Evolutionary conservation across 768 basidiomycete genomes (phyloP).

Genomic region (Kwoniella sp.): DNA sequence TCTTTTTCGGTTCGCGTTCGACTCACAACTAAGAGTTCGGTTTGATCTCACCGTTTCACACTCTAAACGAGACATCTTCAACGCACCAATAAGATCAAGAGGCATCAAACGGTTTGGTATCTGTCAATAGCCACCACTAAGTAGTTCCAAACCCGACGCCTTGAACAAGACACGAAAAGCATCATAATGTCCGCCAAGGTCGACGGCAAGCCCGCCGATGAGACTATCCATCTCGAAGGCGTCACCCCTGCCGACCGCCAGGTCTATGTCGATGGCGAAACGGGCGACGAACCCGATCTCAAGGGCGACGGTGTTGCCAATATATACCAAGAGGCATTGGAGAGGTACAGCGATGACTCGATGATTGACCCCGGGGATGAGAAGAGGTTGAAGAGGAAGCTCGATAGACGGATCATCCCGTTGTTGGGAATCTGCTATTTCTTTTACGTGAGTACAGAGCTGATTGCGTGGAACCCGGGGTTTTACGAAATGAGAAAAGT

Average conservation of each 20-base stretch:
- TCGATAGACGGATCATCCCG: conserved; percentile 46
- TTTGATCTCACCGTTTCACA: too few relatives aligned
- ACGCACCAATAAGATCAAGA: too few relatives aligned
- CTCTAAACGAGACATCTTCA: too few relatives aligned
- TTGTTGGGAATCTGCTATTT: conserved; percentile 47
- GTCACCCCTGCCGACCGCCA: neutral
- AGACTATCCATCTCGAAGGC: neutral
- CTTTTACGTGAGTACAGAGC: conserved; percentile 37
- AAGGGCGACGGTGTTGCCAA: conserved; percentile 8
- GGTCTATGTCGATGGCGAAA: neutral
- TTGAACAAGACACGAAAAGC: too few relatives aligned
- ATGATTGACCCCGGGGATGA: conserved; percentile 41
- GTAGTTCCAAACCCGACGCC: too few relatives aligned
- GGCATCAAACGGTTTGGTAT: too few relatives aligned
- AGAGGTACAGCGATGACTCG: conserved; percentile 44
- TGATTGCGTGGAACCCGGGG: too few relatives aligned
- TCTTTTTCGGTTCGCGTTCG: too few relatives aligned
- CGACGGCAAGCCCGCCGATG: neutral
- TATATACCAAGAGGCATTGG: conserved; percentile 46
- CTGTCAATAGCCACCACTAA: too few relatives aligned
- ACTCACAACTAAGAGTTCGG: too few relatives aligned
- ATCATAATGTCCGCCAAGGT: neutral
- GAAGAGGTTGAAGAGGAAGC: conserved; percentile 45
- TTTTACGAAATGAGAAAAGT: too few relatives aligned
- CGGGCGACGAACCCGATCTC: neutral